A percentile compares a stretch with the other conserved stretches of the same genome.
Conservation (phyloP, 805 yeast species). For the Cyberlindnera veronae region DNA sequence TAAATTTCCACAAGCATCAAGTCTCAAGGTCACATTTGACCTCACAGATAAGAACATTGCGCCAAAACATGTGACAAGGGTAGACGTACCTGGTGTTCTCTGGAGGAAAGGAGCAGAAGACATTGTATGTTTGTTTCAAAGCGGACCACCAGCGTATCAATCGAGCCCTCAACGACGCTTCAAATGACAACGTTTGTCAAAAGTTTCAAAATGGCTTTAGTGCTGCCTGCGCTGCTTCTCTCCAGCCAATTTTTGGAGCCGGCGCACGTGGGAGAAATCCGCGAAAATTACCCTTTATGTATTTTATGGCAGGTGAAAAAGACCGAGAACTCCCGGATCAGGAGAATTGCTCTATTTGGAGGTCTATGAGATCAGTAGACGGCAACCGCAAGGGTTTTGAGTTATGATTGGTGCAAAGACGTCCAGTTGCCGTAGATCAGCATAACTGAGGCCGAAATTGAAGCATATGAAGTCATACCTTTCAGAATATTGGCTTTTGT, state of each 20-base stretch:
- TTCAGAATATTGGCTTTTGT: too few species aligned
- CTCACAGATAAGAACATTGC: background rate
- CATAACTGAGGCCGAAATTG: too few species aligned
- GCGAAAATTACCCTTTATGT: too few species aligned
- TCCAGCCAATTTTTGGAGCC: background rate
- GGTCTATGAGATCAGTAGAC: too few species aligned
- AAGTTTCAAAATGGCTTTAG: background rate
- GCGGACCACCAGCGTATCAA: background rate
- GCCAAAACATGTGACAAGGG: background rate
- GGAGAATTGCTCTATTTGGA: background rate
- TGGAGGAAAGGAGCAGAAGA: slow-evolving; percentile 72
- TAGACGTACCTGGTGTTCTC: slow-evolving; percentile 56
- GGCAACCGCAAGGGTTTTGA: too few species aligned
- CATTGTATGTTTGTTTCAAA: slow-evolving; percentile 44
- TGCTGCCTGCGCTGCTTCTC: background rate
- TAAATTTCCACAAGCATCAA: background rate
- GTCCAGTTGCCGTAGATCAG: too few species aligned
- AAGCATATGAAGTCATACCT: too few species aligned
- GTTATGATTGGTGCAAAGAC: too few species aligned
- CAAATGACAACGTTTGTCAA: background rate
- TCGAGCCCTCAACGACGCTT: background rate
- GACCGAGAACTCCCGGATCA: background rate
- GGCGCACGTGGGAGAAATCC: background rate
- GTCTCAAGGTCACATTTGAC: too few species aligned
- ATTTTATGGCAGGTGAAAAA: too few species aligned